phyloP scores from a whole-genome alignment of 371 early-diverging fungal species.

The Blakeslea trispora region DNA sequence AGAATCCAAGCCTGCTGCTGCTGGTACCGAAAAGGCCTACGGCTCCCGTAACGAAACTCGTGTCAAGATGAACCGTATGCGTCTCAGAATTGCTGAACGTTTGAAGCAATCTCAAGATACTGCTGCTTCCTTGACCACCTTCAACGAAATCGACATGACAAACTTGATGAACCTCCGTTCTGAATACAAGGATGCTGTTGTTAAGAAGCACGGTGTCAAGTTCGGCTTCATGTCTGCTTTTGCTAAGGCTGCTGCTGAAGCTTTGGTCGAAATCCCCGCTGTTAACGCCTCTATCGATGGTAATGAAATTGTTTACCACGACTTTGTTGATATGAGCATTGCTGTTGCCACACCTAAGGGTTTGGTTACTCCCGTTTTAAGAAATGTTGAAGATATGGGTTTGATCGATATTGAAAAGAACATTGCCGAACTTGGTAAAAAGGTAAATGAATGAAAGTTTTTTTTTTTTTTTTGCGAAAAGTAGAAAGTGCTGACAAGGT shows the following conservation, averaged over 20 bases:
- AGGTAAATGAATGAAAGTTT: slow-evolving; percentile 47
- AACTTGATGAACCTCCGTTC: slow-evolving; percentile 87
- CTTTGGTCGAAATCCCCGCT: slow-evolving; percentile 86
- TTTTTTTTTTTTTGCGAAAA: not conserved
- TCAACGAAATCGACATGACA: slow-evolving; percentile 98
- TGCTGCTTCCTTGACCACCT: slow-evolving; percentile 96
- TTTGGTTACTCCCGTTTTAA: slow-evolving; percentile 94
- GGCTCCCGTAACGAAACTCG: slow-evolving; percentile 64
- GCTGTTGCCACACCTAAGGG: slow-evolving; percentile 99
- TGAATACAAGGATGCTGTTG: slow-evolving; percentile 91
- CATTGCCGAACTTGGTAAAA: slow-evolving; percentile 85
- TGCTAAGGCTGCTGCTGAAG: slow-evolving; percentile 85
- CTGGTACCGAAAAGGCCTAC: slow-evolving; percentile 30
- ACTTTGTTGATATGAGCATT: slow-evolving; percentile 94
- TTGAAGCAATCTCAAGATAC: slow-evolving; percentile 96
- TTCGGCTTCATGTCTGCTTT: slow-evolving; percentile 98
- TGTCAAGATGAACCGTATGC: slow-evolving; percentile 98
- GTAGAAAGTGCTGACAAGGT: not conserved
- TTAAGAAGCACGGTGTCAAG: slow-evolving; percentile 95
- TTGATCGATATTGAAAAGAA: slow-evolving; percentile 91
- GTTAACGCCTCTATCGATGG: slow-evolving; percentile 94
- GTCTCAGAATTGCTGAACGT: slow-evolving; percentile 89
- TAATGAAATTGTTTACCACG: slow-evolving; percentile 86
- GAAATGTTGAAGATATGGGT: slow-evolving; percentile 86
- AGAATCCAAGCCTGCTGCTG: slow-evolving; percentile 35